A percentile compares a stretch with the other conserved stretches of the same genome.
These are phyloP conservation scores for Arabis hirsuta DNA, from an alignment of 345 rosid genomes.

Conservation along the genomic window DNA sequence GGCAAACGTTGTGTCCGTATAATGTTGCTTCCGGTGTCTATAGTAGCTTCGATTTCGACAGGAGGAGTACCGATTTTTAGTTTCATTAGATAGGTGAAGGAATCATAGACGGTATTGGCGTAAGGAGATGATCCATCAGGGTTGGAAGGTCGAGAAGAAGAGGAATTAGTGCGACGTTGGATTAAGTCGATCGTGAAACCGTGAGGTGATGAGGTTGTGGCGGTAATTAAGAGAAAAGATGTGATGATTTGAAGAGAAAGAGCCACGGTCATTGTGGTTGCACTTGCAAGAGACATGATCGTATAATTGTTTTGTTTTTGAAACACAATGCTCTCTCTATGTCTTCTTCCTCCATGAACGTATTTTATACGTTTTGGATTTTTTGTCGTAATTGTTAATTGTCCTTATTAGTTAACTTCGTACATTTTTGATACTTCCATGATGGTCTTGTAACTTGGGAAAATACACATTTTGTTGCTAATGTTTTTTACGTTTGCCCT, in stretches of 20 bases:
- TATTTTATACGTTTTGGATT: conserved; percentile 1
- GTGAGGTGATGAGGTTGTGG: conserved; percentile 15
- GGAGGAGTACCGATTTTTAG: conserved; percentile 35
- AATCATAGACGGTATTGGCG: neutral
- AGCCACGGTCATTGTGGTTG: conserved; percentile 5
- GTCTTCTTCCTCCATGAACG: conserved; percentile 18
- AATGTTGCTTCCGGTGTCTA: conserved; percentile 16
- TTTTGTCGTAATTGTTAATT: neutral
- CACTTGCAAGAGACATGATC: conserved; percentile 4
- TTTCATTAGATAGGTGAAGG: conserved; percentile 14
- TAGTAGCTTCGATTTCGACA: neutral
- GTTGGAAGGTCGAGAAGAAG: neutral
- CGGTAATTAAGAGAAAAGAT: conserved; percentile 11
- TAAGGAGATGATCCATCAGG: conserved; percentile 28
- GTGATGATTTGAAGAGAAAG: conserved; percentile 20
- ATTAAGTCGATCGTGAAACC: conserved; percentile 37
- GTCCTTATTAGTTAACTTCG: neutral
- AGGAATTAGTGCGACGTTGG: conserved; percentile 9
- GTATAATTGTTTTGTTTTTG: neutral
- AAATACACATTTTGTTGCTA: neutral
- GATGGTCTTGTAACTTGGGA: neutral
- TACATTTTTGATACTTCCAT: neutral
- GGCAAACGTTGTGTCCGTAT: conserved; percentile 31
- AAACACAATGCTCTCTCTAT: neutral
- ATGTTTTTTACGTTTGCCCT: no score